Evolutionary conservation across 805 yeast species (phyloP).

Genomic region (Pichia insulana): DNA sequence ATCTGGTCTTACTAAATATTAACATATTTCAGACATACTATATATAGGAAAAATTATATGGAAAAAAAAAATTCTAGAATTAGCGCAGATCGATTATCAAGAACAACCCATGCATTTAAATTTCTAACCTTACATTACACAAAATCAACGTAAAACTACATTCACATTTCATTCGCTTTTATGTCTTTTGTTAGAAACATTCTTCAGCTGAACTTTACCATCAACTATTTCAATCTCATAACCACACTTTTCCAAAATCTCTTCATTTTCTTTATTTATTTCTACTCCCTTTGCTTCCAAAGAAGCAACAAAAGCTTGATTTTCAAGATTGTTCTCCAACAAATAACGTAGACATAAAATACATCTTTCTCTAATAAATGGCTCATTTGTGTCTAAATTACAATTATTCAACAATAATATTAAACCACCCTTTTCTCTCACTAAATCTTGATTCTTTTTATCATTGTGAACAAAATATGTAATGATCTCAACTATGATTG

Average conservation of each 20-base stretch:
- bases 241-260: slow-evolving; percentile 50
- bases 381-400: slow-evolving; percentile 80
- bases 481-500: slow-evolving; percentile 57
- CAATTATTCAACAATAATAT: slow-evolving; percentile 71
- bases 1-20: too few relatives aligned
- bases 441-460: slow-evolving; percentile 52
- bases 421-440: slow-evolving; percentile 59
- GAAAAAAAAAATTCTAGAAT: neutral
- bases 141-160: too few relatives aligned
- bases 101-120: too few relatives aligned
- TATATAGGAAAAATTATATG: too few relatives aligned
- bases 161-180: neutral
- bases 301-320: slow-evolving; percentile 68
- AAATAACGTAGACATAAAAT: slow-evolving; percentile 70
- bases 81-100: too few relatives aligned
- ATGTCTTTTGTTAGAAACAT: neutral
- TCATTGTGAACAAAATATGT: slow-evolving; percentile 47
- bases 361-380: slow-evolving; percentile 77
- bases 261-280: slow-evolving; percentile 45
- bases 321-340: slow-evolving; percentile 51
- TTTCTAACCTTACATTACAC: too few relatives aligned
- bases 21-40: too few relatives aligned
- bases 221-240: slow-evolving; percentile 63
- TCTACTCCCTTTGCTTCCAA: slow-evolving; percentile 69
- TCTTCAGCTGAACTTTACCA: slow-evolving; percentile 57